These are phyloP conservation scores for Colletotrichum karsti DNA, from an alignment of 2,329 filamentous ascomycete species.

Conservation along the genomic window DNA sequence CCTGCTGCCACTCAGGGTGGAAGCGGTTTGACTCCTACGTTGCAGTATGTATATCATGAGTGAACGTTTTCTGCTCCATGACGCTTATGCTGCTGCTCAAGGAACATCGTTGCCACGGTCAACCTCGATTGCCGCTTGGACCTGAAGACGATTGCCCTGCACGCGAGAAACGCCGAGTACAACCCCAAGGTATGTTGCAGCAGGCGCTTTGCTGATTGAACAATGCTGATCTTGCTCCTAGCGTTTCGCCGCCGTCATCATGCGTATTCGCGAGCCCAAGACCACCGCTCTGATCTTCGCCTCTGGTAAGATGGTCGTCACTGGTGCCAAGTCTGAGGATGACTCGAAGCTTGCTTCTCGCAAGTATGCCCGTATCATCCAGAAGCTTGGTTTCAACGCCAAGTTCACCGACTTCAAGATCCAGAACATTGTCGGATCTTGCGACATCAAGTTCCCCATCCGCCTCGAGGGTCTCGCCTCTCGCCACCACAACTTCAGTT, in stretches of 20 bases:
- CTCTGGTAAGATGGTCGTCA: constrained; percentile 99
- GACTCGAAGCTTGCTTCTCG: constrained; percentile 96
- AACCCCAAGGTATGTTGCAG: constrained; percentile 84
- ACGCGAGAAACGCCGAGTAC: constrained; percentile 98
- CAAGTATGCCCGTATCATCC: constrained; percentile 99
- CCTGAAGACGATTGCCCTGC: constrained; percentile 97
- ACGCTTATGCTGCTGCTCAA: constrained; percentile 65
- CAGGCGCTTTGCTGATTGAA: not conserved
- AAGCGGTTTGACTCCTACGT: constrained; percentile 89
- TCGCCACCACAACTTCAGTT: constrained; percentile 99
- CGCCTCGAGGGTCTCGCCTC: constrained; percentile 94
- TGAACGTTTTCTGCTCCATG: constrained; percentile 45
- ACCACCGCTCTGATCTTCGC: constrained; percentile 98
- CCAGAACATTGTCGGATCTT: constrained; percentile 98
- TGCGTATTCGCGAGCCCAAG: constrained; percentile 99
- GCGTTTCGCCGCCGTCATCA: constrained; percentile 99
- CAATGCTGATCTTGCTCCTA: constrained; percentile 50
- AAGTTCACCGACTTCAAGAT: constrained; percentile 99
- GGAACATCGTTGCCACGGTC: constrained; percentile 99
- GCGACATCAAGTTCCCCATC: constrained; percentile 99
- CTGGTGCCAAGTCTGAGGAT: constrained; percentile 96
- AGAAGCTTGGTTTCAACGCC: constrained; percentile 99
- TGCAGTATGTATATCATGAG: constrained; percentile 85
- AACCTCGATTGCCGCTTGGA: constrained; percentile 97
- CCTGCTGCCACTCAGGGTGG: constrained; percentile 84